These are phyloP conservation scores for Amanita rimosa DNA, from an alignment of 768 basidiomycete genomes.

Conservation along the genomic window DNA sequence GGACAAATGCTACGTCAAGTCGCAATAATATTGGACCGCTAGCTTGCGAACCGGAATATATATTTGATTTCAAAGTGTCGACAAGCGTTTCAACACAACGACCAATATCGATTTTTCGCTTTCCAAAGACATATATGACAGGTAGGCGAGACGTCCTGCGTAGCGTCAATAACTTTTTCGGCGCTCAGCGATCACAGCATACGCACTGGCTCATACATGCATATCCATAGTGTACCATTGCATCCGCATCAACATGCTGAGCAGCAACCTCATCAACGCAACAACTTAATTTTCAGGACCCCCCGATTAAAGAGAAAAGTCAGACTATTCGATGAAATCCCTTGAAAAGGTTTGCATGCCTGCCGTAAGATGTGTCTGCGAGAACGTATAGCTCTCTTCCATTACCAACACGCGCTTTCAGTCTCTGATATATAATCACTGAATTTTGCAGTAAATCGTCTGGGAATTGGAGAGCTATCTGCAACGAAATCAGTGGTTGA, in stretches of 20 bases:
- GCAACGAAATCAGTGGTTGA: neutral
- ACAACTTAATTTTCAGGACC: constrained; percentile 43
- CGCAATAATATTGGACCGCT: constrained; percentile 34
- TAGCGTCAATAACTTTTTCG: constrained; percentile 1
- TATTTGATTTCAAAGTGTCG: constrained; percentile 17
- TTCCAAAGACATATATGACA: constrained; percentile 85
- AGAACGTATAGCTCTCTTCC: constrained; percentile 70
- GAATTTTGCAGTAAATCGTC: constrained; percentile 85
- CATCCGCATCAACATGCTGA: constrained; percentile 86
- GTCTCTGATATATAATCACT: constrained; percentile 65
- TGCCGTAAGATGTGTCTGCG: constrained; percentile 98
- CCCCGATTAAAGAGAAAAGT: neutral
- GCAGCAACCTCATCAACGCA: constrained; percentile 96
- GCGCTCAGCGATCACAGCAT: constrained; percentile 6
- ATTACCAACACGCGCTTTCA: constrained; percentile 39
- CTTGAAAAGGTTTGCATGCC: constrained; percentile 29
- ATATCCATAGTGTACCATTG: constrained; percentile 91
- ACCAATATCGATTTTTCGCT: constrained; percentile 47
- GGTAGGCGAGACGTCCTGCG: constrained; percentile 77
- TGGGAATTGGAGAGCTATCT: constrained; percentile 93
- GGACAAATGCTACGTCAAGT: constrained; percentile 71
- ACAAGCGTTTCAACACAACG: constrained; percentile 35
- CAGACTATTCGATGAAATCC: neutral
- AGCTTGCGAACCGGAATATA: constrained; percentile 9
- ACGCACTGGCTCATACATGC: constrained; percentile 88